Conservation (phyloP, 345 rosid species). For the Triadica sebifera region DNA sequence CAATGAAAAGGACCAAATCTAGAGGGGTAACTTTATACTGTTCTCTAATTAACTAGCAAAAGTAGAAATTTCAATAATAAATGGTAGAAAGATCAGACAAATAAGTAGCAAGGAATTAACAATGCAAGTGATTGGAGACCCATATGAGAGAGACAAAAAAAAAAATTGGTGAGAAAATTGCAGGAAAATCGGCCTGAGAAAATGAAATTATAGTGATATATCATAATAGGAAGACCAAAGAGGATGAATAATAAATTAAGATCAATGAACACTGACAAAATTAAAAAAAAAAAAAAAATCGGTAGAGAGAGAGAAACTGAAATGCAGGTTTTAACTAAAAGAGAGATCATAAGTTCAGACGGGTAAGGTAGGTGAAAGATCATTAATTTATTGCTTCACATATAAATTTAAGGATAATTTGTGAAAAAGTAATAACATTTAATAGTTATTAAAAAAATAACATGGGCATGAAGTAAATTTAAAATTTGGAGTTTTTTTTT, state of each 20-base stretch:
- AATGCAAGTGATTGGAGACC: neutral
- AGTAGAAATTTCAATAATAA: neutral
- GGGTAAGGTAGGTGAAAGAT: neutral
- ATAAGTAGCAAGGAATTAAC: neutral
- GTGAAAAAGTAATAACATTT: no score
- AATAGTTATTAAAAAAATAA: no score
- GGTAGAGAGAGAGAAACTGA: neutral
- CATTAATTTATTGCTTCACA: neutral
- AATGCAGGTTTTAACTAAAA: no score
- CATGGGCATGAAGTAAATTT: no score
- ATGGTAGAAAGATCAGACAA: neutral
- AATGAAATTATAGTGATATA: neutral
- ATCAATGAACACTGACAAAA: neutral
- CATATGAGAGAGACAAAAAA: neutral
- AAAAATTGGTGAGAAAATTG: neutral
- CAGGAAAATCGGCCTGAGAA: neutral
- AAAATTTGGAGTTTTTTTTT: no score
- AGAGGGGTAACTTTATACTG: neutral
- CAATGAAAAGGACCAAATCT: neutral
- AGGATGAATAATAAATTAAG: neutral
- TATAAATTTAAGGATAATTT: no score
- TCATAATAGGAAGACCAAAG: neutral
- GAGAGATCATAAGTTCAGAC: neutral
- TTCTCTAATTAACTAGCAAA: neutral
- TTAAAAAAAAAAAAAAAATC: neutral